Evolutionary conservation across 129 eudicot genomes (phyloP), one percentile per base, ranked within the genome.

Genomic region (Chrysanthemum seticuspe): DNA sequence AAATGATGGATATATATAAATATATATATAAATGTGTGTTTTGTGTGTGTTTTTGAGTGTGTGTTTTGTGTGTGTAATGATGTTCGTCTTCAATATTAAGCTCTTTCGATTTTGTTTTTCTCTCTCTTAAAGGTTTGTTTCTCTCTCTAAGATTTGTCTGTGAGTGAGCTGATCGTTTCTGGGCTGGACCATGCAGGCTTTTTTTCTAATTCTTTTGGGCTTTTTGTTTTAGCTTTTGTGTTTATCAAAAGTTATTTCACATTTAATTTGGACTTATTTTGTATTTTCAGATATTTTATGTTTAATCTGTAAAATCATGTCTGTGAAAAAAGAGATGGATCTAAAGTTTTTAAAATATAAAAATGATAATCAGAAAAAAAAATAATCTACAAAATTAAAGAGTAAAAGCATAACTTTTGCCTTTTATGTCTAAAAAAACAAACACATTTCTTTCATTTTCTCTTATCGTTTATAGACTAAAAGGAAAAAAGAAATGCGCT

Each of bases 161-260:
- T 9, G 58, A 53, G 58, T 64, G 76, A 40, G 81, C 49, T 36
- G 10, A 36, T 36, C 5, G 45, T 70, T 62, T 78, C 82, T 87
- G 93, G 93, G 93, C 87, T 85, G 89, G 89, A 55, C 87, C 87
- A 85, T 87, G 89, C 89, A 87, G 86, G 73, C 84, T 76, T 67
- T 58, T 73, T 44, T 62, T 54, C 25, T 21, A 18, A 69, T 51
- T 36, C 45, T 36, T 6, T 82, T 85, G 84, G 86, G 84, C 84
- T 74, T 71, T 72, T 74, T 73, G 18, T 21, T 57, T 2, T 31
- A 23, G 52, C 55, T 79, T 77, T 68, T 48, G 70, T 70, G 52
- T 18, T 65, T 72, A 1, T 27, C 5, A 44, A 83, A 60, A 44
- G 69, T 44, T 44, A 10, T 21, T 68, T 47, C 3, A 29, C 5